Evolutionary conservation across 768 basidiomycete genomes (phyloP), one percentile per base, ranked within the genome.

Genomic region (Stropharia rugosoannulata): DNA sequence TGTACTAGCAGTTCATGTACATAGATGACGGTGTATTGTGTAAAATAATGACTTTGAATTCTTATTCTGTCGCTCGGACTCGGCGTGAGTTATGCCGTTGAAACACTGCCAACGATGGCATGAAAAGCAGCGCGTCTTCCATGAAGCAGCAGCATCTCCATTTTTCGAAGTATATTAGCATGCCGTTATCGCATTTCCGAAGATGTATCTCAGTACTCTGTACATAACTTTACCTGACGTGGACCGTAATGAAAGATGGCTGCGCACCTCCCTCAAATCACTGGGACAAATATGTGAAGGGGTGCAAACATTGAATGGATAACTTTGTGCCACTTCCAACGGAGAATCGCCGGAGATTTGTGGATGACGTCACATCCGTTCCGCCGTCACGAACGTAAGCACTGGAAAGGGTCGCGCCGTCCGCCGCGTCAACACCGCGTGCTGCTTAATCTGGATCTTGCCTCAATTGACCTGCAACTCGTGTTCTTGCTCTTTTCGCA

Each of bases 101-200:
- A 37, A 50, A 50, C 49, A 18, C 35, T 40, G 29, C 18, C 25
- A 48, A n/a, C 46, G 25, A 15, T n/a, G 44, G 4, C 8, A 15
- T 19, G n/a, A 32, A 22, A 27, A 32, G 19, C 19, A n/a, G 15
- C 37, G n/a, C 22, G 36, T 50, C 39, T 37, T 50, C 49, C 35
- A 19, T 40, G 36, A 37, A 36, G 37, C 22, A n/a, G 29, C 47
- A 42, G 18, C 22, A 22, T 32, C 45, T 46, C 27, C 45, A 46
- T 46, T 46, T 46, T 46, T 22, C 45, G 29, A 27, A 50, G 16
- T 52, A 29, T 44, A 52, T 52, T 52, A 41, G 42, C 42, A 19
- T 52, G 42, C 51, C 51, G 51, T 52, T 52, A 52, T 45, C 51
- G 42, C 51, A 52, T 45, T 52, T 44, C 51, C 41, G 49, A 25